These are phyloP conservation scores for Limnanthes douglasii DNA, from an alignment of 345 rosid genomes.

Conservation along the genomic window DNA sequence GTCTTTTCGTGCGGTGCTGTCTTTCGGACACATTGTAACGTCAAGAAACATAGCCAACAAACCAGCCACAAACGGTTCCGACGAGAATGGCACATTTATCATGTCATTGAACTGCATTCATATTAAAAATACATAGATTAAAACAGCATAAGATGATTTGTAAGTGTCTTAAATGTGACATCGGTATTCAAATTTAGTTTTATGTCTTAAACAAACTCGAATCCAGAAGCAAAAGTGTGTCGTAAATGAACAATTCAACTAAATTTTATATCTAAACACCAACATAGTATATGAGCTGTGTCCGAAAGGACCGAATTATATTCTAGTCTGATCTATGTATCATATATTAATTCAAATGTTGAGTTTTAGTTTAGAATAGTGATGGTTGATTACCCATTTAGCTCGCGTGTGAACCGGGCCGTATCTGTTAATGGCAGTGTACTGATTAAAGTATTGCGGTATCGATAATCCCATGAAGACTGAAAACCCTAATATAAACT, in stretches of 20 bases:
- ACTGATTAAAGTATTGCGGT: constrained; percentile 82
- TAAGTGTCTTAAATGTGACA: not conserved
- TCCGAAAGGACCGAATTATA: too few relatives aligned
- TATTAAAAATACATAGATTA: too few relatives aligned
- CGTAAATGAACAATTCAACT: not conserved
- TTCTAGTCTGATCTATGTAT: too few relatives aligned
- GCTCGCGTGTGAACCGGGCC: constrained; percentile 53
- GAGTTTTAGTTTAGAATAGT: too few relatives aligned
- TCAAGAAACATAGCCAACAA: constrained; percentile 57
- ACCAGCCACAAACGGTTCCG: constrained; percentile 81
- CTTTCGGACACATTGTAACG: constrained; percentile 40
- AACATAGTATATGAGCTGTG: too few relatives aligned
- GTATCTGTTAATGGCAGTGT: constrained; percentile 29
- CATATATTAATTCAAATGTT: too few relatives aligned
- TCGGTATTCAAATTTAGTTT: not conserved
- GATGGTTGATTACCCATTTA: constrained; percentile 64
- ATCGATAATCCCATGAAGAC: constrained; percentile 74
- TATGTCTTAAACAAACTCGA: not conserved
- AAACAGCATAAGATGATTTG: too few relatives aligned
- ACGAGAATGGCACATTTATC: constrained; percentile 85
- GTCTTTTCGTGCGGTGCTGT: constrained; percentile 47
- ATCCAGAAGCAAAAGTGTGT: not conserved
- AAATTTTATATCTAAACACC: too few relatives aligned
- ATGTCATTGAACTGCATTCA: constrained; percentile 86
- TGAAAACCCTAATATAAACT: constrained; percentile 69